Conservation (phyloP, 768 basidiomycete genomes). For the Exidia glandulosa region DNA sequence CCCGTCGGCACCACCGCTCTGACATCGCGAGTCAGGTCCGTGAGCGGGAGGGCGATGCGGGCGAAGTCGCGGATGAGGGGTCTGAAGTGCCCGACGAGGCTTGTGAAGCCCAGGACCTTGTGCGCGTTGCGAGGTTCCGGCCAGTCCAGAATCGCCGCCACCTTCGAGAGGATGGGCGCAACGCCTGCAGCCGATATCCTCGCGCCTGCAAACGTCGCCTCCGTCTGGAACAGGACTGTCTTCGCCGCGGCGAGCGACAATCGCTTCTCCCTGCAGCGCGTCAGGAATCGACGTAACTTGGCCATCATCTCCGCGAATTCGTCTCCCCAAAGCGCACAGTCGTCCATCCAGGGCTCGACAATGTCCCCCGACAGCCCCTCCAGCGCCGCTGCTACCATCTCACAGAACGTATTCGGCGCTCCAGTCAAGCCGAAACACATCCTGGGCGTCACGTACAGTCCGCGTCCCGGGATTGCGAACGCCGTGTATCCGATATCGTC, state of each 20-base stretch:
- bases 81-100: conserved; percentile 25
- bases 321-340: conserved; percentile 23
- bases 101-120: conserved; percentile 23
- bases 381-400: conserved; percentile 2
- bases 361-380: not conserved
- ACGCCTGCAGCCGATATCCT: conserved; percentile 23
- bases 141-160: conserved; percentile 22
- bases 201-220: conserved; percentile 26
- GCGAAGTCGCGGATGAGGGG: conserved; percentile 25
- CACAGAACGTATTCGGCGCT: conserved; percentile 24
- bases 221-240: conserved; percentile 24
- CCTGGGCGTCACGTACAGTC: conserved; percentile 21
- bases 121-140: conserved; percentile 15
- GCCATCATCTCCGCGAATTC: conserved; percentile 18
- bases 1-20: conserved; percentile 6
- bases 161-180: conserved; percentile 14
- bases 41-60: conserved; percentile 18
- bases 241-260: conserved; percentile 30
- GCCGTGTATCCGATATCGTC: conserved; percentile 14
- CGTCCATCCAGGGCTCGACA: conserved; percentile 29
- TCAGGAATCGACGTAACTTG: conserved; percentile 17
- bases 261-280: conserved; percentile 14
- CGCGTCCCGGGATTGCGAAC: conserved; percentile 28
- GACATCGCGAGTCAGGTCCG: conserved; percentile 15
- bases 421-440: conserved; percentile 35